phyloP scores from a whole-genome alignment of 352 stramenopile genomes.

The Phytophthora podocarpi region DNA sequence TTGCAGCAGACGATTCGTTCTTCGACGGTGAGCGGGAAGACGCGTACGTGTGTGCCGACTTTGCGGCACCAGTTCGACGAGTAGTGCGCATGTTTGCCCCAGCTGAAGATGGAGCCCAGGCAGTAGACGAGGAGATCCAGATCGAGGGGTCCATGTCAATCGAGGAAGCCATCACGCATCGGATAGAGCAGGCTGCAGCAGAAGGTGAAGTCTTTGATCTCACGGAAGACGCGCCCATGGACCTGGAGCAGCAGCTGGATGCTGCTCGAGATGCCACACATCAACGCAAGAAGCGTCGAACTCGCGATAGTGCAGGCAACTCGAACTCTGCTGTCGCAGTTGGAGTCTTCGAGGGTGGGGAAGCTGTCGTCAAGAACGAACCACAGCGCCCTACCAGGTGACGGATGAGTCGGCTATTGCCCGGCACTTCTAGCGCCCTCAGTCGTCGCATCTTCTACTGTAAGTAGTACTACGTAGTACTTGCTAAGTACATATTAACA shows the following conservation, averaged over 20 bases:
- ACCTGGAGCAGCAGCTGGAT: conserved; percentile 39
- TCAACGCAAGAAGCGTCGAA: conserved; percentile 43
- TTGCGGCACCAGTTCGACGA: conserved; percentile 54
- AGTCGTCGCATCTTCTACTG: no score
- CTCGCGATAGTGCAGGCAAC: conserved; percentile 3
- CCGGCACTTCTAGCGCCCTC: neutral
- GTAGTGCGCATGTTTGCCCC: conserved; percentile 60
- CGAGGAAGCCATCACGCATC: conserved; percentile 71
- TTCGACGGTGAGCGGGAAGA: conserved; percentile 71
- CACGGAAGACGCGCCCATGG: conserved; percentile 56
- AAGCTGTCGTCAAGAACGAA: conserved; percentile 33
- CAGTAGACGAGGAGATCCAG: conserved; percentile 63
- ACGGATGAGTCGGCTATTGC: neutral
- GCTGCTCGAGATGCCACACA: conserved; percentile 25
- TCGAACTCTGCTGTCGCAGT: neutral
- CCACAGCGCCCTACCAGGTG: neutral
- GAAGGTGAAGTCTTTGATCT: conserved; percentile 73
- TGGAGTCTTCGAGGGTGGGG: neutral
- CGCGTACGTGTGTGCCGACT: conserved; percentile 64
- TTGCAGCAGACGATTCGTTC: conserved; percentile 61
- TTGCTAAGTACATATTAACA: conserved; percentile 4
- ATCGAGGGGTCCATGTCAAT: conserved; percentile 77
- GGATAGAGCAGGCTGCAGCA: conserved; percentile 52
- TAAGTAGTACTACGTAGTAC: no score
- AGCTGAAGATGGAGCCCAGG: conserved; percentile 24